Evolutionary conservation across 2,329 filamentous ascomycete species (phyloP), one percentile per base, ranked within the genome.

Genomic region (Biscogniauxia marginata): DNA sequence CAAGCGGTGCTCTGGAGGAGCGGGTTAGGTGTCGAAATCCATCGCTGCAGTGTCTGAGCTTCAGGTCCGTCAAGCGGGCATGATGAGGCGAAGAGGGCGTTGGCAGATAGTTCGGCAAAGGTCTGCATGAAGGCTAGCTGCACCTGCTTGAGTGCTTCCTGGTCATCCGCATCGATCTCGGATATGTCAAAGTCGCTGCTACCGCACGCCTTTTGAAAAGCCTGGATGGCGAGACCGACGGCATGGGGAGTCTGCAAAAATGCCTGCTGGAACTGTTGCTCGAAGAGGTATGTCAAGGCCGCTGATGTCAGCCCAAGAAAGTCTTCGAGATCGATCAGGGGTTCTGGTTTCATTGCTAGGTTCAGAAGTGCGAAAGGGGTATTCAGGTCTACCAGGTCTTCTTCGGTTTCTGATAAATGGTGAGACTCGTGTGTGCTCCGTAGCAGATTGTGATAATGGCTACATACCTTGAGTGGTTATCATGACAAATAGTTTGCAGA

Each of bases 1-100:
- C 84, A 87, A 1, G 82, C 84, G 4, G 82, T 82, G 2, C 81
- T 76, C 66, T 81, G 81, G 2, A 87, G 75, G 47, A 75, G 72
- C 0, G 71, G 59, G 57, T 80, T 70, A 53, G 63, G 57, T 64
- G 67, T 60, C 65, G 68, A 67, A 16, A 84, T 69, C 82, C 82
- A 85, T n/a, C 68, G 66, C 18, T 77, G 70, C 1, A 84, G 70
- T 0, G 71, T 75, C 23, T 71, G 68, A 1, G 74, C 70, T 9
- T 80, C 73, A 3, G 72, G 67, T 34, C 76, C 75, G 7, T 75
- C 69, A 1, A 83, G 70, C 0, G 79, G 71, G 52, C 77, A 77
- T 3, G 67, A 63, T 2, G 68, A 63, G 6, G 73, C 65, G 56
- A 84, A 84, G 20, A 71, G 67, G 30, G 81, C 75, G 24, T 79